Evolutionary conservation across 2,329 filamentous ascomycete species (phyloP).

Genomic region (Chaetomiaceae sp.): DNA sequence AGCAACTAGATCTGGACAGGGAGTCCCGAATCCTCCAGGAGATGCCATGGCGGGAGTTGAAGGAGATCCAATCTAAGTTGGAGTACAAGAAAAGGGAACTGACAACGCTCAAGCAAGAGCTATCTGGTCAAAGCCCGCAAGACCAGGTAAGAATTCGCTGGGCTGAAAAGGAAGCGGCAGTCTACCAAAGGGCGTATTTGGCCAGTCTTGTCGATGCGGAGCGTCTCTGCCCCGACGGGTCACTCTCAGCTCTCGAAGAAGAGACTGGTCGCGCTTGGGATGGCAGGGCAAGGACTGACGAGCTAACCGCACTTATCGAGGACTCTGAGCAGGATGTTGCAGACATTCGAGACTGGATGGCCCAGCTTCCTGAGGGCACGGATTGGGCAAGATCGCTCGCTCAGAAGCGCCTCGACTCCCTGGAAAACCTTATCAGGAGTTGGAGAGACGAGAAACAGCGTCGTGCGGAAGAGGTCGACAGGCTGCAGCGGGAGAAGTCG

Average conservation of each 20-base stretch:
- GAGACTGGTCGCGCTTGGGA: not conserved
- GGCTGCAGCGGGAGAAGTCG: not conserved
- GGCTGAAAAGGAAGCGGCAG: not conserved
- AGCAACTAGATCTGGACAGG: not conserved
- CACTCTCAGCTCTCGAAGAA: not conserved
- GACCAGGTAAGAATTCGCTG: not conserved
- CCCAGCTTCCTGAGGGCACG: not conserved
- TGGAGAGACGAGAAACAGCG: not conserved
- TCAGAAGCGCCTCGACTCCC: not conserved
- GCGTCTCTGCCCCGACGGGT: not conserved
- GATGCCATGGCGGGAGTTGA: not conserved
- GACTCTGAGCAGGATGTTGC: not conserved
- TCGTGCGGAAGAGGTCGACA: not conserved
- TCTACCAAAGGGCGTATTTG: constrained; percentile 1
- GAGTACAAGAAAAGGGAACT: not conserved
- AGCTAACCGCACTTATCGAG: not conserved
- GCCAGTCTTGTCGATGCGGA: constrained; percentile 7
- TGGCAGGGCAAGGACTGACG: not conserved
- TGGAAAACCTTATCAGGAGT: not conserved
- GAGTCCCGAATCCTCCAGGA: not conserved
- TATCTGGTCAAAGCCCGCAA: not conserved
- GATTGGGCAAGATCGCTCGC: not conserved
- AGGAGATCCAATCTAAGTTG: not conserved
- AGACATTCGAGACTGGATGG: not conserved
- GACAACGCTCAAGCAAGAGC: not conserved